Conservation (phyloP, 768 basidiomycete genomes). For the Agaricus sinodeliciosus region DNA sequence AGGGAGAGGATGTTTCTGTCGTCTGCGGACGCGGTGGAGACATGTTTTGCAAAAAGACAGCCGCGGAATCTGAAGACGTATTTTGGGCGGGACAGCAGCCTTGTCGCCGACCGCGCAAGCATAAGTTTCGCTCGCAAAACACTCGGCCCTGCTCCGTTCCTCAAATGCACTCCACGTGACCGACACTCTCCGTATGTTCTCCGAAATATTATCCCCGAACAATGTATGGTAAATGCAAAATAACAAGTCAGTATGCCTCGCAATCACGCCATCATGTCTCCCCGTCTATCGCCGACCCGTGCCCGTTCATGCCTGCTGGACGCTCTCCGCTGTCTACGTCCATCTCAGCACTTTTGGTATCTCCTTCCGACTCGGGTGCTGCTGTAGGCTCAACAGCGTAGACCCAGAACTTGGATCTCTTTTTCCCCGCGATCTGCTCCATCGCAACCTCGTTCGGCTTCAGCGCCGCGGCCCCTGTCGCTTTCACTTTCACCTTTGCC, state of each 20-base stretch:
- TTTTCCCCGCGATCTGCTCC: constrained; percentile 73
- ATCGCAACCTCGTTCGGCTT: constrained; percentile 70
- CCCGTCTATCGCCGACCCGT: neutral
- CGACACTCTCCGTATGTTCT: neutral
- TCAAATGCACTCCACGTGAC: neutral
- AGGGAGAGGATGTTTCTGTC: constrained; percentile 61
- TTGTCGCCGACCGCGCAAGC: constrained; percentile 36
- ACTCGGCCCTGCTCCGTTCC: neutral
- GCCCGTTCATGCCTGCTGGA: neutral
- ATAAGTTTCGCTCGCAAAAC: constrained; percentile 20
- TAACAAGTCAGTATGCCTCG: neutral
- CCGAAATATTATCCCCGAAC: neutral
- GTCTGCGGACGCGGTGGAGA: constrained; percentile 54
- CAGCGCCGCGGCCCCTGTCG: constrained; percentile 55
- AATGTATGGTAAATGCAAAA: constrained; percentile 3
- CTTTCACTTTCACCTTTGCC: constrained; percentile 41
- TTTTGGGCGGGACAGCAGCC: constrained; percentile 29
- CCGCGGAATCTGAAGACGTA: constrained; percentile 34
- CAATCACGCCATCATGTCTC: neutral
- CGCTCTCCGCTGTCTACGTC: neutral
- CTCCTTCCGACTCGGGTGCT: constrained; percentile 20
- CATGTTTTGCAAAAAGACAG: constrained; percentile 31
- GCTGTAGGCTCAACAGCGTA: constrained; percentile 76
- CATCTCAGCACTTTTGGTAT: neutral
- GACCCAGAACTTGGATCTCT: constrained; percentile 83